phyloP scores from a whole-genome alignment of 75 land plant genomes.

The Cunninghamia lanceolata region DNA sequence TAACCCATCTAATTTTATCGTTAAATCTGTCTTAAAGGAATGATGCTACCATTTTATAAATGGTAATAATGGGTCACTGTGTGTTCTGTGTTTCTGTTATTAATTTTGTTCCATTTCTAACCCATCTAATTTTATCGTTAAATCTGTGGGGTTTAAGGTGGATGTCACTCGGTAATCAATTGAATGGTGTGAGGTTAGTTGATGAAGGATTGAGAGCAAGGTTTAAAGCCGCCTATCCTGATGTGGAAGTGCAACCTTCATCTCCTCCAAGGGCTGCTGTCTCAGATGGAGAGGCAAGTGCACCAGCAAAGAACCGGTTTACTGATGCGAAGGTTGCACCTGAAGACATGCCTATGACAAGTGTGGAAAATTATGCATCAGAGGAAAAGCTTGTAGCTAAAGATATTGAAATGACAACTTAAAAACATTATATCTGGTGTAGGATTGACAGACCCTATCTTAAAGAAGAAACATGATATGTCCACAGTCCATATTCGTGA shows the following conservation, averaged over 20 bases:
- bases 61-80: neutral
- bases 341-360: slow-evolving; percentile 14
- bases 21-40: neutral
- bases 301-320: slow-evolving; percentile 42
- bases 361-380: slow-evolving; percentile 20
- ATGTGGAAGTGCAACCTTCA: slow-evolving; percentile 79
- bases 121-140: neutral
- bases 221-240: slow-evolving; percentile 95
- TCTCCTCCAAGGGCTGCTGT: slow-evolving; percentile 67
- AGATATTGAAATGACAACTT: slow-evolving; percentile 18
- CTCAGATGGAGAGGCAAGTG: slow-evolving; percentile 55
- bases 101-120: neutral
- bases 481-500: too few species aligned
- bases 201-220: slow-evolving; percentile 93
- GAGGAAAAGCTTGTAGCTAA: slow-evolving; percentile 25
- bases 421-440: neutral
- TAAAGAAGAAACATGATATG: too few species aligned
- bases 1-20: too few species aligned
- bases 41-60: neutral
- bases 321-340: slow-evolving; percentile 22
- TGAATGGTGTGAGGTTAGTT: slow-evolving; percentile 83
- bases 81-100: neutral
- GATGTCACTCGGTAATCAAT: slow-evolving; percentile 96
- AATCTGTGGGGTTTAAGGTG: slow-evolving; percentile 40
- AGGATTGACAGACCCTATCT: neutral